Evolutionary conservation across 2,329 filamentous ascomycete species (phyloP).

Genomic region (Iodosphaeria phyllophila): DNA sequence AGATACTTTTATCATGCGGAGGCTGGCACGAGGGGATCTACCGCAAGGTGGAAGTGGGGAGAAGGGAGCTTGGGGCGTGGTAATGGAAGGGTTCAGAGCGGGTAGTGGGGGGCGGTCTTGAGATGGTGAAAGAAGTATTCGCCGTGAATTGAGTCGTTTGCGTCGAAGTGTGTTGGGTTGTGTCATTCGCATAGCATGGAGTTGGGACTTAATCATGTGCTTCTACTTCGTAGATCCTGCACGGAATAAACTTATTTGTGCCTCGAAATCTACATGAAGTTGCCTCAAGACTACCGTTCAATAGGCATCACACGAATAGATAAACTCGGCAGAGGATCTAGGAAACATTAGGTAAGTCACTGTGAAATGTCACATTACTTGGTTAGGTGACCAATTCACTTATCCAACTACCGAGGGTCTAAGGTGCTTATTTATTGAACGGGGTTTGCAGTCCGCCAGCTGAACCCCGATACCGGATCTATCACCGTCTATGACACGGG

Average conservation of each 20-base stretch:
- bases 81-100: constrained; percentile 31
- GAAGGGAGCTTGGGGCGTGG: constrained; percentile 27
- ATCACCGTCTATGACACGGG: no score
- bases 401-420: no score
- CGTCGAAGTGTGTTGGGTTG: constrained; percentile 3
- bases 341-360: no score
- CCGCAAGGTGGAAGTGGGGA: constrained; percentile 27
- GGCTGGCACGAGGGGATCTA: constrained; percentile 44
- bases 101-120: constrained; percentile 17
- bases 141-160: not conserved
- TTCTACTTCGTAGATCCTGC: not conserved
- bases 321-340: not conserved
- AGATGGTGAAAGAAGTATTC: not conserved
- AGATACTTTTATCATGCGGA: constrained; percentile 58
- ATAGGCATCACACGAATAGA: not conserved
- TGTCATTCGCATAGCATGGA: constrained; percentile 12
- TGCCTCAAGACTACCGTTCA: not conserved
- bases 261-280: not conserved
- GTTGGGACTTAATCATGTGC: constrained; percentile 5
- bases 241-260: not conserved
- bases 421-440: no score
- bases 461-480: no score
- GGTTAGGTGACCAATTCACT: no score
- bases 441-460: no score
- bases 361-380: no score